phyloP scores from a whole-genome alignment of 176 grass and related monocot genomes.

The Alopecurus myosuroides region DNA sequence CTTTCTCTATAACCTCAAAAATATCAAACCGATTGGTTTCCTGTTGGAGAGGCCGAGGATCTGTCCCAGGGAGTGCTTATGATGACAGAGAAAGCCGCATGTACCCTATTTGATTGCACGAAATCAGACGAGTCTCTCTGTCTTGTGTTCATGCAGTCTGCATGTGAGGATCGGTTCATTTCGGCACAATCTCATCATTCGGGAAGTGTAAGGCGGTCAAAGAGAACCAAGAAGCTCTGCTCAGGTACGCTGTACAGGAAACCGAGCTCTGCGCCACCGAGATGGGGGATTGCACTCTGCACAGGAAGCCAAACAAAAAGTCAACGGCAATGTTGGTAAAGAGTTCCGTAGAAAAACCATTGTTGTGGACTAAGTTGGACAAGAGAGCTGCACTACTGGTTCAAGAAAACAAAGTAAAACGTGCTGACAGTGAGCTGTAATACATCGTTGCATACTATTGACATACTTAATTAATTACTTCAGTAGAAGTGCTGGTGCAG shows the following conservation, averaged over 20 bases:
- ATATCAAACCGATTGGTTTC: background rate
- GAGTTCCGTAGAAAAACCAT: background rate
- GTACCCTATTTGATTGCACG: background rate
- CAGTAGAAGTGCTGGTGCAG: background rate
- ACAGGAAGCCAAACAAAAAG: background rate
- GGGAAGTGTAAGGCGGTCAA: constrained; percentile 79
- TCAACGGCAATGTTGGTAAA: background rate
- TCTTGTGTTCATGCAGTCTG: background rate
- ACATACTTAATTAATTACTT: background rate
- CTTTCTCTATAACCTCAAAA: background rate
- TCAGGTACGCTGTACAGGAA: constrained; percentile 84
- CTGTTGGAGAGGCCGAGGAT: background rate
- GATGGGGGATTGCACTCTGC: constrained; percentile 59
- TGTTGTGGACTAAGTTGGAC: background rate
- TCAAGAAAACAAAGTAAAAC: background rate
- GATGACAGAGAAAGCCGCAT: background rate
- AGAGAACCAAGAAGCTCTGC: constrained; percentile 90
- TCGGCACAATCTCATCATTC: constrained; percentile 21
- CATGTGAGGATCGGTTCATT: constrained; percentile 1
- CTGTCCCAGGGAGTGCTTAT: background rate
- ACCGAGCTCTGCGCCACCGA: constrained; percentile 72
- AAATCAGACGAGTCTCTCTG: background rate
- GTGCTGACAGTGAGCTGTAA: background rate
- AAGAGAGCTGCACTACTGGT: background rate
- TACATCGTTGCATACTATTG: background rate